Conservation (phyloP, 108 stramenopile species). For the Fragilariopsis cylindrus region DNA sequence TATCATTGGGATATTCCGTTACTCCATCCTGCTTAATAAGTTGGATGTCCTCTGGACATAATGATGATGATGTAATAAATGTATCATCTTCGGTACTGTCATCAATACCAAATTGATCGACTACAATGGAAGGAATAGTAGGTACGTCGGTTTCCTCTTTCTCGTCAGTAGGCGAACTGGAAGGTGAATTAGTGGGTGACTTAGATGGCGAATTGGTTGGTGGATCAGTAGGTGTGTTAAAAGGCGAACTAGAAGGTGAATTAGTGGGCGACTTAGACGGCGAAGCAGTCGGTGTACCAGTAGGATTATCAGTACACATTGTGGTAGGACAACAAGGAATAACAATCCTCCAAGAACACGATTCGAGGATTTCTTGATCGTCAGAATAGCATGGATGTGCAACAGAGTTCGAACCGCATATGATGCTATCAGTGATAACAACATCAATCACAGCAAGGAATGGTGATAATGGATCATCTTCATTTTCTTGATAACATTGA, state of each 20-base stretch:
- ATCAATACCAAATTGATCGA: too few relatives aligned
- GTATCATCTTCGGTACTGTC: too few relatives aligned
- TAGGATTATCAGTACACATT: not conserved
- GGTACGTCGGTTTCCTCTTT: too few relatives aligned
- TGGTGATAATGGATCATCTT: not conserved
- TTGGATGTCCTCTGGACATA: not conserved
- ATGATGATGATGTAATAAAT: not conserved
- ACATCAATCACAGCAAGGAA: not conserved
- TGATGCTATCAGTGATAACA: not conserved
- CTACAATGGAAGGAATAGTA: too few relatives aligned
- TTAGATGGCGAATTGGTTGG: not conserved
- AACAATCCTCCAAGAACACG: slow-evolving; percentile 3
- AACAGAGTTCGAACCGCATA: not conserved
- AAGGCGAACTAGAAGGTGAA: not conserved
- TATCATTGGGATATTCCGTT: not conserved
- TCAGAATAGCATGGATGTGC: not conserved
- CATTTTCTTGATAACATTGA: not conserved
- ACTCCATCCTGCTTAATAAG: not conserved
- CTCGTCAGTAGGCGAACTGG: not conserved
- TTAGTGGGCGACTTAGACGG: not conserved
- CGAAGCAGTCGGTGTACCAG: not conserved
- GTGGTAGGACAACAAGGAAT: not conserved
- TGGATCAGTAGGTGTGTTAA: not conserved
- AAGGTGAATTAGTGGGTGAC: not conserved
- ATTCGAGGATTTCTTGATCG: not conserved